These are phyloP conservation scores for Fusarium sterilihyphosum DNA, from an alignment of 2,329 filamentous ascomycete species.

Conservation along the genomic window DNA sequence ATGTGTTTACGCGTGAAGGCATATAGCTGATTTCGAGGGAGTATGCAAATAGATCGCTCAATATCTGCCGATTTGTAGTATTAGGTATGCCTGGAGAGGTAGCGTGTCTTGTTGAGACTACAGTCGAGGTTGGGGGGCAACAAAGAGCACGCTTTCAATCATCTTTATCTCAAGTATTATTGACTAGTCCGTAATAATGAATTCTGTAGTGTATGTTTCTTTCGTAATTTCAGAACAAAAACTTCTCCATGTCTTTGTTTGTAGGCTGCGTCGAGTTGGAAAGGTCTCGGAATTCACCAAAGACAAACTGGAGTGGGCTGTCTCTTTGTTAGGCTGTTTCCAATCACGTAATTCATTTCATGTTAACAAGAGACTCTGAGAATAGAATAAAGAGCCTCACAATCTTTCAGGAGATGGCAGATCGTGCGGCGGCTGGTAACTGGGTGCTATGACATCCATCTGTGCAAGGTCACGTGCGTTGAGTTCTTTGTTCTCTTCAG, in stretches of 20 bases:
- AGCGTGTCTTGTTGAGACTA: not conserved
- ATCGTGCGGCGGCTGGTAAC: not conserved
- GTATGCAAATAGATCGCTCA: not conserved
- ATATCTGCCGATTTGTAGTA: not conserved
- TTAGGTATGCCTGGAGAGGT: not conserved
- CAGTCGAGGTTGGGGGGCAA: not conserved
- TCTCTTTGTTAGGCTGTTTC: not conserved
- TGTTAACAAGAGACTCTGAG: not conserved
- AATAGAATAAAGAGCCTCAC: not conserved
- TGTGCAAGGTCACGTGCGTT: not conserved
- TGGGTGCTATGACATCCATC: not conserved
- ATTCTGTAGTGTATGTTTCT: not conserved
- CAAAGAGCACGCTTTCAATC: not conserved
- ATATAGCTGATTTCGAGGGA: not conserved
- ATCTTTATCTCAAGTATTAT: not conserved
- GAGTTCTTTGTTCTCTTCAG: not conserved
- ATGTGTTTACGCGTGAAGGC: not conserved
- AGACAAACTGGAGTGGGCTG: not conserved
- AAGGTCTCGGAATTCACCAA: not conserved
- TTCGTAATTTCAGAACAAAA: not conserved
- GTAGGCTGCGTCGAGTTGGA: not conserved
- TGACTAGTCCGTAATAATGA: rapidly evolving
- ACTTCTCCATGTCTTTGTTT: not conserved
- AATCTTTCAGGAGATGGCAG: not conserved
- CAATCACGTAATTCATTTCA: not conserved